Base-by-base conservation (phyloP, 2,329 filamentous ascomycete genomes). In the Neopestalotiopsis rosae region DNA sequence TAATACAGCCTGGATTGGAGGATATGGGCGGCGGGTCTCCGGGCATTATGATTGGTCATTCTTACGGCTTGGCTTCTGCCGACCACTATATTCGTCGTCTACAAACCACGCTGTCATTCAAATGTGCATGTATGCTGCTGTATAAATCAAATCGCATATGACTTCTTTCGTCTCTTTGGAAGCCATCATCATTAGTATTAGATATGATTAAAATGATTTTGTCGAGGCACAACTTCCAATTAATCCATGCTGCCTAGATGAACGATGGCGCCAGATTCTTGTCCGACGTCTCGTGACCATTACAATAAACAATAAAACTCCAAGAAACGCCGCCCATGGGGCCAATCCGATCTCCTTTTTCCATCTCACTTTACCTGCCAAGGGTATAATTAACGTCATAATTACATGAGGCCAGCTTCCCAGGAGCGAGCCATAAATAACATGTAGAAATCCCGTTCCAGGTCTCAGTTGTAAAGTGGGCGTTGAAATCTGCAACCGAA, bases 381-480 rank as follows among this genome's bases (percentile, higher is more conserved):
- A 52, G 65, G 65, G 65, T 67, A 67, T 67, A 59, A 67, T 52
- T 61, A 67, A 67, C 40, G 49, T 67, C 42, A 67, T 59, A 34
- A 67, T 61, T 67, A 67, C 65, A 67, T 34, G 24, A 45, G 2
- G 20, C 67, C 69, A 30, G 59, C 59, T 34, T 62, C 32, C 59
- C 59, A 62, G 59, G 20, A 20, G 59, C 59, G 14, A 62, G 59
- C 32, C 59, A 40, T 62, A 62, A 20, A n/a, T n/a, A 62, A 20
- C 59, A 62, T 62, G 59, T 40, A 40, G 59, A 40, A 34, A 40
- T 30, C 30, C 59, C 30, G 30, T 62, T 34, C 59, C 34, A 38
- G n/a, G 34, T 62, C 32, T 34, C 59, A 62, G 32, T 38, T 59
- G 57, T 30, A 59, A 59, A 59, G 24, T 30, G 45, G 30, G 57